Evolutionary conservation across 352 stramenopile species (phyloP).

Genomic region (Phytophthora syringae): DNA sequence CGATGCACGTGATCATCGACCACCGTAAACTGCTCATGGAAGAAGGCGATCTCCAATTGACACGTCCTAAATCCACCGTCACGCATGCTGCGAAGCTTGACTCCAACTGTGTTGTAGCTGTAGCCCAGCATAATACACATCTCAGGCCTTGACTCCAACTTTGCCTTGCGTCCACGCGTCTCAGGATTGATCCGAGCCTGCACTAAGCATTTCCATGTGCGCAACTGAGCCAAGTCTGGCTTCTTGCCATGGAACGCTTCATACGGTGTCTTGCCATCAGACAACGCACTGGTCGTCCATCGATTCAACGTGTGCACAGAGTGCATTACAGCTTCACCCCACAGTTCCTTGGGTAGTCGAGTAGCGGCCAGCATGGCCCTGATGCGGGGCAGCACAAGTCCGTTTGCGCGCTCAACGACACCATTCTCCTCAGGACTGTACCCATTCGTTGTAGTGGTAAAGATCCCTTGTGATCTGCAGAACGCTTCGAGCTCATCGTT

Average conservation of each 20-base stretch:
- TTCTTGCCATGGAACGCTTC: slow-evolving; percentile 15
- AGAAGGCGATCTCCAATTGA: slow-evolving; percentile 12
- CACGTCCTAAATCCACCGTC: slow-evolving; percentile 14
- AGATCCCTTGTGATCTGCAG: slow-evolving; percentile 21
- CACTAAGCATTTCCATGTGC: slow-evolving; percentile 17
- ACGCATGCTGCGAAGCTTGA: slow-evolving; percentile 20
- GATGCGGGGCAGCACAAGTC: background rate
- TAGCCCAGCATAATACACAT: slow-evolving; percentile 24
- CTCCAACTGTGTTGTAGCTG: slow-evolving; percentile 9
- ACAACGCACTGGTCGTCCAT: slow-evolving; percentile 11
- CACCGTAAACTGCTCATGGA: no score
- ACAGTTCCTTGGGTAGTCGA: slow-evolving; percentile 17
- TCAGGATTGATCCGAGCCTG: slow-evolving; percentile 16
- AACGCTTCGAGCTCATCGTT: slow-evolving; percentile 5
- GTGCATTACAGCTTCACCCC: slow-evolving; percentile 15
- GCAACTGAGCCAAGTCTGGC: slow-evolving; percentile 7
- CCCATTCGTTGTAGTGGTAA: slow-evolving; percentile 13
- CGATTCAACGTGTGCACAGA: slow-evolving; percentile 20
- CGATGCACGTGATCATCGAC: no score
- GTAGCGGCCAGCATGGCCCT: slow-evolving; percentile 19
- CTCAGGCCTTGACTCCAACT: slow-evolving; percentile 15
- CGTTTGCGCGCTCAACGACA: slow-evolving; percentile 17
- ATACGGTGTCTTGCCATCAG: slow-evolving; percentile 10
- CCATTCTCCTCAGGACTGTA: slow-evolving; percentile 33
- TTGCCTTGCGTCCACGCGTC: background rate